Evolutionary conservation across 352 stramenopile genomes (phyloP).

Genomic region (Thraustotheca clavata): DNA sequence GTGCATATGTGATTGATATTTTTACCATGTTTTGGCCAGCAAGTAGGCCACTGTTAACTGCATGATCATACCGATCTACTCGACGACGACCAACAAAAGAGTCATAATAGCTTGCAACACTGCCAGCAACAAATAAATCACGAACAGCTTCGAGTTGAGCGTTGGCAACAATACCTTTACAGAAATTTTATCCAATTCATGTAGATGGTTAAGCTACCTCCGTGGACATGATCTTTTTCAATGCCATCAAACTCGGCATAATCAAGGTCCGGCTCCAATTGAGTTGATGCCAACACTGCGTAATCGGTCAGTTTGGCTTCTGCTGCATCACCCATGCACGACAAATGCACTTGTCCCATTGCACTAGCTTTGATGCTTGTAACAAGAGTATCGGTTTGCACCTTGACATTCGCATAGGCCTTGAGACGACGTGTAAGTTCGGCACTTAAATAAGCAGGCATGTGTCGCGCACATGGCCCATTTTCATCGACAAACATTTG

Average conservation of each 20-base stretch:
- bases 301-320: constrained; percentile 84
- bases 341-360: constrained; percentile 28
- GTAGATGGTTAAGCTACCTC: constrained; percentile 25
- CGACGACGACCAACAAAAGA: constrained; percentile 73
- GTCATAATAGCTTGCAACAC: constrained; percentile 86
- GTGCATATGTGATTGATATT: background rate
- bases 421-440: constrained; percentile 54
- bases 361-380: constrained; percentile 62
- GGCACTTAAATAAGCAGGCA: constrained; percentile 76
- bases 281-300: constrained; percentile 86
- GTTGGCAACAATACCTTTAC: constrained; percentile 78
- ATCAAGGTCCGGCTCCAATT: constrained; percentile 78
- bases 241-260: constrained; percentile 57
- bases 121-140: constrained; percentile 85
- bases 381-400: constrained; percentile 61
- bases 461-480: constrained; percentile 34
- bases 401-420: constrained; percentile 42
- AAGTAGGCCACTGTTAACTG: constrained; percentile 85
- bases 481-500: background rate
- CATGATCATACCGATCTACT: constrained; percentile 89
- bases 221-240: constrained; percentile 80
- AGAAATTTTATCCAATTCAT: background rate
- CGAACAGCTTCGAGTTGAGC: constrained; percentile 82
- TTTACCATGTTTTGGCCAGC: constrained; percentile 84
- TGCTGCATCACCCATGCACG: constrained; percentile 55